Conservation (phyloP, 1,139 yeast genomes). For the Saccharomycopsis phalli region DNA sequence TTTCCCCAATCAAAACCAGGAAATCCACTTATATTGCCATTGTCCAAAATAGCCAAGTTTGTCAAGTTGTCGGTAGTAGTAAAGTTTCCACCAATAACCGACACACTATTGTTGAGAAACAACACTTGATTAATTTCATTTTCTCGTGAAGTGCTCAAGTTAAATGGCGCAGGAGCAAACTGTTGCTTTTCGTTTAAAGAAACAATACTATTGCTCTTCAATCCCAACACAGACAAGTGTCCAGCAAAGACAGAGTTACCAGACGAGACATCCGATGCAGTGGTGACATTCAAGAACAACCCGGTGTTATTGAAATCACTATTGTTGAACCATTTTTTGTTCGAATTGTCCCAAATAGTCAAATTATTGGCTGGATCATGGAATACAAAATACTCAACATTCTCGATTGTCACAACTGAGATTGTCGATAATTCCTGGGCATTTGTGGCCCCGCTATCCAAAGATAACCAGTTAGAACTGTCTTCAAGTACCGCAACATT, state of each 20-base stretch:
- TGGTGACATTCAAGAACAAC: conserved; percentile 29
- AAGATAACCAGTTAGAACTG: conserved; percentile 32
- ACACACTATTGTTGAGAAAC: conserved; percentile 40
- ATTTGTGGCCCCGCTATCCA: conserved; percentile 30
- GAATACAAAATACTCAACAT: conserved; percentile 34
- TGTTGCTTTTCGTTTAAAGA: conserved; percentile 6
- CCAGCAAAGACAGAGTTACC: conserved; percentile 28
- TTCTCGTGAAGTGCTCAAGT: conserved; percentile 7
- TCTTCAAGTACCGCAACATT: conserved; percentile 23
- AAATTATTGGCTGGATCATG: conserved; percentile 26
- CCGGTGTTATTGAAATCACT: conserved; percentile 22
- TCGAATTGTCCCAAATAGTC: conserved; percentile 36
- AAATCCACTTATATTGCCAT: conserved; percentile 26
- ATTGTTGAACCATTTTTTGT: conserved; percentile 29
- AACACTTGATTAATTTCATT: conserved; percentile 28
- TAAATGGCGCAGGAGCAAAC: conserved; percentile 20
- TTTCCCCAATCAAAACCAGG: conserved; percentile 20
- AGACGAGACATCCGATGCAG: conserved; percentile 20
- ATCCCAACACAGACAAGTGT: conserved; percentile 23
- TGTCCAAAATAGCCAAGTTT: conserved; percentile 33
- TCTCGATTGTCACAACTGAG: conserved; percentile 32
- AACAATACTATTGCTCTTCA: conserved; percentile 15
- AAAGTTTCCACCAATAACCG: conserved; percentile 51
- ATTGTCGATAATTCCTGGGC: conserved; percentile 29
- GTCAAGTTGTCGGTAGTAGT: conserved; percentile 24